Evolutionary conservation across 495 filamentous ascomycete genomes (phyloP), one percentile per base, ranked within the genome.

Genomic region (Hyphodiscus hymeniophilus): DNA sequence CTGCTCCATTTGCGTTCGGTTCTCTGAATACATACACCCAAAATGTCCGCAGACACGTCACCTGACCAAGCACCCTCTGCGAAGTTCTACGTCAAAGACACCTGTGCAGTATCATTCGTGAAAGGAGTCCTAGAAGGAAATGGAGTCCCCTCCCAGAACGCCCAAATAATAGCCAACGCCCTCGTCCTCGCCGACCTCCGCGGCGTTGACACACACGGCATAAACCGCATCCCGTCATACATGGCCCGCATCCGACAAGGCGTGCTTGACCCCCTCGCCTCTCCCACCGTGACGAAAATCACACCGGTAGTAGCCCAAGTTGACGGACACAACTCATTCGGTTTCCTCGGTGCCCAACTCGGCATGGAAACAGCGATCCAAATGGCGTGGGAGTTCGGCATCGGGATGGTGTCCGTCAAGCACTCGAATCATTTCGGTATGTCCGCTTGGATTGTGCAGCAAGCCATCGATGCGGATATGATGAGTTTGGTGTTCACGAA

Each of bases 351-450:
- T 2, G 84, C 81, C 8, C 69, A 78, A 50, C 54, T 65, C 24
- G 84, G 72, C 16, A 88, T 90, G 78, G 51, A 50, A 11, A 62
- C 64, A 0, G 85, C 84, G 11, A 78, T 84, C 52, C 62, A 67
- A 11, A 82, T 84, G 74, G 83, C 85, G 0, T 59, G 66, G 30
- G 69, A 66, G 13, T 81, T 73, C 51, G 85, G 85, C 16, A 81
- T 90, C 48, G 85, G 84, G 10, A 74, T 90, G 71, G 83, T 79
- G 5, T 74, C 71, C 38, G 71, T 88, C 55, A 84, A 81, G 61
- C 80, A 81, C 63, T 81, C 75, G 47, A 90, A 90, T 60, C 85
- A 90, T 62, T 87, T 86, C 54, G 85, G 85, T 45, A 89, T 88
- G 84, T 75, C 74, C 0, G 84, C 84, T 0, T 88, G 84, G 83